Evolutionary conservation across 495 filamentous ascomycete genomes (phyloP).

Genomic region (Neurospora sp.): DNA sequence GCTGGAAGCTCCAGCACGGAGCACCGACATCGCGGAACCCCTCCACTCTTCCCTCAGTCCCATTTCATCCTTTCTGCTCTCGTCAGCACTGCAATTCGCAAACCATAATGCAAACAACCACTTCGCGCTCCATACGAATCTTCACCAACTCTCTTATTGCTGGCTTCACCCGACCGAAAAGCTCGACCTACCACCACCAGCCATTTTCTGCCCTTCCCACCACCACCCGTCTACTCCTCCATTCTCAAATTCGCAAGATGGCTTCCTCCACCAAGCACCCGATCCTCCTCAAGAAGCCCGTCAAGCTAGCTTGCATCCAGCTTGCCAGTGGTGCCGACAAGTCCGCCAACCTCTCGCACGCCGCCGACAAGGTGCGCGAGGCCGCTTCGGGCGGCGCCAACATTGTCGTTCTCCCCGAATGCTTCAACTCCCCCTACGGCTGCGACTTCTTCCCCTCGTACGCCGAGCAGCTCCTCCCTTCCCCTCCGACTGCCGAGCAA

Average conservation of each 20-base stretch:
- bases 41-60: neutral
- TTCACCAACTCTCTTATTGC: neutral
- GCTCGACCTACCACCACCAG: neutral
- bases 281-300: slow-evolving; percentile 54
- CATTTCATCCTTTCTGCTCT: neutral
- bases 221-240: neutral
- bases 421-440: slow-evolving; percentile 97
- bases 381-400: slow-evolving; percentile 66
- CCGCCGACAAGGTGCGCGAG: slow-evolving; percentile 72
- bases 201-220: neutral
- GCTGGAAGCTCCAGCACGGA: neutral
- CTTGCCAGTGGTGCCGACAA: slow-evolving; percentile 77
- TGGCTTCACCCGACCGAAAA: neutral
- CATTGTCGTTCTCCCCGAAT: slow-evolving; percentile 68
- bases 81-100: neutral
- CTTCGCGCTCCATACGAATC: neutral
- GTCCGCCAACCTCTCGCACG: slow-evolving; percentile 68
- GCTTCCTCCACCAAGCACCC: slow-evolving; percentile 38
- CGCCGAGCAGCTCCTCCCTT: slow-evolving; percentile 76
- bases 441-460: slow-evolving; percentile 84
- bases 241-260: slow-evolving; percentile 28
- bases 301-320: slow-evolving; percentile 78
- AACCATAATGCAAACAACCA: neutral
- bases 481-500: slow-evolving; percentile 58
- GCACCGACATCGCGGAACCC: neutral